A percentile compares a stretch with the other conserved stretches of the same genome.
Evolutionary conservation across 345 rosid species (phyloP).

Genomic region (Eucalyptus guilfoylei): DNA sequence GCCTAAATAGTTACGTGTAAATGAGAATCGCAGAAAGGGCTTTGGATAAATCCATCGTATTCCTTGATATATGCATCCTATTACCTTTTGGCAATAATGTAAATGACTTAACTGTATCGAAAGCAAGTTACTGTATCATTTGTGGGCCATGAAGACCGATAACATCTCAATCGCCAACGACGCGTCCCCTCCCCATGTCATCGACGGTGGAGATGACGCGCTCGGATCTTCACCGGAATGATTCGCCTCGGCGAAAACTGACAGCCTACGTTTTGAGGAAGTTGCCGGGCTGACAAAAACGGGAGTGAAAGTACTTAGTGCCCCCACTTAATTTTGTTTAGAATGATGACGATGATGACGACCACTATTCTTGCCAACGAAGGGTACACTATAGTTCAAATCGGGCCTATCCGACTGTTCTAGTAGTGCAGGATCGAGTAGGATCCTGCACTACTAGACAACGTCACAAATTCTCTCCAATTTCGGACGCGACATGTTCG

Average conservation of each 20-base stretch:
- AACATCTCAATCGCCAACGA: background rate
- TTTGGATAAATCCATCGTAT: background rate
- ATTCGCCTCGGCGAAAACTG: background rate
- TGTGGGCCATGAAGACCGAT: background rate
- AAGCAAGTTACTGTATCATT: background rate
- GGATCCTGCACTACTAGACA: no score
- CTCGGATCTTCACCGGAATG: background rate
- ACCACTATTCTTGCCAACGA: background rate
- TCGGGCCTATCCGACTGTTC: background rate
- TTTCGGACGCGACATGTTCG: background rate
- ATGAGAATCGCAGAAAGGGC: background rate
- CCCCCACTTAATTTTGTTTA: background rate
- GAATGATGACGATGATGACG: background rate
- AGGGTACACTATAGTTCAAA: background rate
- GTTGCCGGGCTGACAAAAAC: background rate
- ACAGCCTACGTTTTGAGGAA: accelerated
- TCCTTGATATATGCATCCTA: background rate
- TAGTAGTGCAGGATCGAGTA: background rate
- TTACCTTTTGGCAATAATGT: background rate
- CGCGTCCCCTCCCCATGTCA: background rate
- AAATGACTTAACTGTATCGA: background rate
- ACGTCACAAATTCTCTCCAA: background rate
- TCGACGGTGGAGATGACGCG: background rate
- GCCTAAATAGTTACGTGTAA: background rate
- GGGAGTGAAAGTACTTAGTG: background rate